Base-by-base conservation (phyloP, 2,329 filamentous ascomycete species). In the Apiospora saccharicola region DNA sequence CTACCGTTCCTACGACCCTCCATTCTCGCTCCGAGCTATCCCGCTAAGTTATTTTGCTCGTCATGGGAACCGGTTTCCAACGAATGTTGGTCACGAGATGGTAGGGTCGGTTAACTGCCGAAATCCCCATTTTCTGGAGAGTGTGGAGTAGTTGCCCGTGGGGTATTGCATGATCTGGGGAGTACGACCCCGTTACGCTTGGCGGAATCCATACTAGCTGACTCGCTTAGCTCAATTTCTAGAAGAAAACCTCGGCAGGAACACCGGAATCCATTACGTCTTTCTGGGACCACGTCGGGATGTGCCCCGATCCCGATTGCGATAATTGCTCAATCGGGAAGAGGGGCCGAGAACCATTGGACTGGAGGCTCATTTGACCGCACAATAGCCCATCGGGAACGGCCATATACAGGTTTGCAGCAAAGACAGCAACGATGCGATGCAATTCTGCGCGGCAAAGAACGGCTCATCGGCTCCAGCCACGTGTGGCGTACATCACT, bases 91-190 rank as follows among this genome's bases (percentile, higher is more conserved):
- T 64, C 57, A 41, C 34, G 30, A 64, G 30, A 7, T 57, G 4
- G 12, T n/a, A 64, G 2, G 57, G 57, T 41, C 34, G 37, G 19
- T 4, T 4, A 34, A 46, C 43, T 69, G 67, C 67, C 67, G 67
- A n/a, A 3, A 7, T 49, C 44, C 44, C 43, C 26, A 37, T 49
- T n/a, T 26, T 34, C 44, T 6, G 67, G 44, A 16, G 4, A 34
- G 14, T 24, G 67, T 69, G 67, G 67, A 19, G 43, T 37, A 49
- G 67, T 34, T 34, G 4, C n/a, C 67, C 67, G 44, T 46, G 43
- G 67, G 67, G 24, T 46, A 37, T 26, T 6, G 67, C 67, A 14
- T 68, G 67, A 8, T 68, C 41, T 61, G 53, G 53, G 30, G 53
- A 30, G n/a, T 37, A 5, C 30, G 53, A 61, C 53, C 30, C 51